Base-by-base conservation (phyloP, 2,329 filamentous ascomycete species). In the Pseudocercospora fuligena region DNA sequence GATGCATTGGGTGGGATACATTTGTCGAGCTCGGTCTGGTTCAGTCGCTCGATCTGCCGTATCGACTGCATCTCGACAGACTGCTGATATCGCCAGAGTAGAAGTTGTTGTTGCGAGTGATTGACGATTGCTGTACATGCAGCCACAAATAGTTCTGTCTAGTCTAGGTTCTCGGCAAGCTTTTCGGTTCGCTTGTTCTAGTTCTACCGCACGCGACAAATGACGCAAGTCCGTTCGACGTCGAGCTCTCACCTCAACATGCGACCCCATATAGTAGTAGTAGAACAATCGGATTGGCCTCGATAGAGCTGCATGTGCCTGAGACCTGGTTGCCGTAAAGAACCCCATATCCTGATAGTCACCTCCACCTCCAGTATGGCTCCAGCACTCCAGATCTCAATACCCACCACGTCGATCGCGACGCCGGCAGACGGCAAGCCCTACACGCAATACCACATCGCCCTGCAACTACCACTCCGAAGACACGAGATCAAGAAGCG, bases 11-110 rank as follows among this genome's bases (percentile, higher is more conserved):
- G 90, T 2, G 90, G 86, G 73, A 93, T 94, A 74, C 90, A 92
- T 78, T 93, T 90, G 79, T 97, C 94, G 69, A 99, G 91, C 81
- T 99, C 95, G 73, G 90, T 90, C 83, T 95, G 93, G 79, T 99
- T 99, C 66, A 99, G 90, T 78, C 90, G 89, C 79, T 97, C 92
- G 68, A 97, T 95, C 66, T 93, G 90, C 73, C 93, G 92, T 73
- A 99, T 95, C 73, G 92, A 90, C 79, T 99, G 97, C 95, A 99
- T 99, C 27, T 27, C 27, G 14, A 19, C 11, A 51, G n/a, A 25
- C n/a, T 12, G 5, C 47, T 25, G 5, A 11, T 21, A 21, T 51
- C n/a, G 47, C 47, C 47, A 40, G 36, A 40, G 16, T 43, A 43
- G 16, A 8, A 43, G 40, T n/a, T 4, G 40, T 1, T 8, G 40